Conservation (phyloP, 768 basidiomycete species). For the Mycena filopes region DNA sequence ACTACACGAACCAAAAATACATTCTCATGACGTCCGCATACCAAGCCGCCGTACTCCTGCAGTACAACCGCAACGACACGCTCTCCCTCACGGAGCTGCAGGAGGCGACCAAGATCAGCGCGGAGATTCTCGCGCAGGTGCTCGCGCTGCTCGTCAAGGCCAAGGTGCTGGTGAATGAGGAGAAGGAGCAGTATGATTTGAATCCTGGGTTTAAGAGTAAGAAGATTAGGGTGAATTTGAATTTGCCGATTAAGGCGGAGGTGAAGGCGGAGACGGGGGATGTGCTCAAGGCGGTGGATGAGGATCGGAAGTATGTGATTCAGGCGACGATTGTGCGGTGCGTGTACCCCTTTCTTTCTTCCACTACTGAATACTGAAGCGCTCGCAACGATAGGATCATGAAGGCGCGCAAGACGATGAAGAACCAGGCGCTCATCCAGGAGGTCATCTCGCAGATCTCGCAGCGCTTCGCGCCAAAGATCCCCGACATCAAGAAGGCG, state of each 20-base stretch:
- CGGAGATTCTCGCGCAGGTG: constrained; percentile 31
- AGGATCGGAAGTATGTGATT: constrained; percentile 96
- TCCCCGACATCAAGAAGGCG: constrained; percentile 97
- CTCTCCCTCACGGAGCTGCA: constrained; percentile 46
- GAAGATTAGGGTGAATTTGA: constrained; percentile 93
- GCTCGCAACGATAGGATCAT: constrained; percentile 83
- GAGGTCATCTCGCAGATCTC: constrained; percentile 93
- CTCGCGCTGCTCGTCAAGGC: constrained; percentile 79
- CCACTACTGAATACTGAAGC: neutral
- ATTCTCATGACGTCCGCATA: constrained; percentile 95
- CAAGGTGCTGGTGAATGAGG: constrained; percentile 89
- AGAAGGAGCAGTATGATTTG: constrained; percentile 90
- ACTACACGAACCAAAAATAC: constrained; percentile 94
- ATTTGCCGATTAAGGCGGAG: constrained; percentile 94
- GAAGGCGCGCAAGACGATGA: constrained; percentile 96
- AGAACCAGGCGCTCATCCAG: constrained; percentile 89
- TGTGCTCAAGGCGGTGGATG: constrained; percentile 94
- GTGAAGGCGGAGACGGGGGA: constrained; percentile 91
- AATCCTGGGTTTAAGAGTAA: constrained; percentile 93
- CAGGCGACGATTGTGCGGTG: constrained; percentile 93
- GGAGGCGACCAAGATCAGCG: constrained; percentile 30
- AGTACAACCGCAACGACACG: constrained; percentile 93
- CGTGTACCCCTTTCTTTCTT: constrained; percentile 29
- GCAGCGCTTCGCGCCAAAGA: constrained; percentile 91
- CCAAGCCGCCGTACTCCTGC: constrained; percentile 92